These are phyloP conservation scores for Jaltomata sinuosa DNA, from an alignment of 257 asterid species.

Conservation along the genomic window DNA sequence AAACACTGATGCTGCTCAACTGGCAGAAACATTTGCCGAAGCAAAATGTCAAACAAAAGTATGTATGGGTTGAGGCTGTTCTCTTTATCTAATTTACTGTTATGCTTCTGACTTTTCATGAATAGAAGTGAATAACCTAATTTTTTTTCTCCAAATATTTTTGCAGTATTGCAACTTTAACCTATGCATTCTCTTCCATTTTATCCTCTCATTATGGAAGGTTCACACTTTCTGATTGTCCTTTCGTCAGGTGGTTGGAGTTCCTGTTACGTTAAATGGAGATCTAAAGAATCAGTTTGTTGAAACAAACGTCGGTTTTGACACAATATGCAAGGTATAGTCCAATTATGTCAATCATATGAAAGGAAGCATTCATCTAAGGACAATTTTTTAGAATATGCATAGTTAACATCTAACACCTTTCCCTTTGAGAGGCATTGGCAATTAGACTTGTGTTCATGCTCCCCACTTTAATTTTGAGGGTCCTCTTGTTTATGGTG, in stretches of 20 bases:
- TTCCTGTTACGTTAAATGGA: constrained; percentile 48
- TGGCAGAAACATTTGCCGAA: constrained; percentile 95
- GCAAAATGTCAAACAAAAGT: constrained; percentile 86
- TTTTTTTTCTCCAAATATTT: not conserved
- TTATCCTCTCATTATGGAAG: not conserved
- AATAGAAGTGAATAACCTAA: not conserved
- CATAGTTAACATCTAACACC: not conserved
- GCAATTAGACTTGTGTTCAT: not conserved
- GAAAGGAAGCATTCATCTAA: not conserved
- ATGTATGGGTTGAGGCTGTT: constrained; percentile 1
- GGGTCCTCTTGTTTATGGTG: not conserved
- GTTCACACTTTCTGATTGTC: not conserved
- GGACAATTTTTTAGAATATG: not conserved
- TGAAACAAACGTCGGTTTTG: constrained; percentile 48
- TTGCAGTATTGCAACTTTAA: not conserved
- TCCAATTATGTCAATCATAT: not conserved
- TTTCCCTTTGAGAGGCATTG: not conserved
- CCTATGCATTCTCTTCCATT: not conserved
- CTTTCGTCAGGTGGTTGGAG: constrained; percentile 30
- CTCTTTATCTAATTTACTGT: not conserved
- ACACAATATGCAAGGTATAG: constrained; percentile 50
- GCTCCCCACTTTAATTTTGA: not conserved
- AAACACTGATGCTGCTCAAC: constrained; percentile 98
- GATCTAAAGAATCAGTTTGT: constrained; percentile 48
- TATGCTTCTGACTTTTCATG: not conserved